Evolutionary conservation across 2,329 filamentous ascomycete genomes (phyloP), one percentile per base, ranked within the genome.

Genomic region (Juglanconis sp.): DNA sequence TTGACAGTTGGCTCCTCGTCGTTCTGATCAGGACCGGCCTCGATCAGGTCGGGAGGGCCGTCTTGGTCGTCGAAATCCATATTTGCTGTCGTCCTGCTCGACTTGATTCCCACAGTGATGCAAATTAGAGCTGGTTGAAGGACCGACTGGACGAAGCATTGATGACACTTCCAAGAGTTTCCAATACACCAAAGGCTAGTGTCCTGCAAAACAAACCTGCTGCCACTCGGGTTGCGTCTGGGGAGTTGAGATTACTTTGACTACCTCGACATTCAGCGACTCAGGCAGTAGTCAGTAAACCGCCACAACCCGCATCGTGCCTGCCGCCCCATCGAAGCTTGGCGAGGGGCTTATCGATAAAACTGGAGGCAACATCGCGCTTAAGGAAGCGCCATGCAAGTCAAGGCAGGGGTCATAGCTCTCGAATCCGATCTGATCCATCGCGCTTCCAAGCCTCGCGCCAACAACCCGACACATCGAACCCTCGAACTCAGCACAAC

Each of bases 21-120:
- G 3, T 75, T 74, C 34, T 73, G 68, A 36, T 70, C 70, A 13
- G 68, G 64, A 64, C 73, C 75, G 5, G 79, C 76, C 56, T 84
- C 77, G 35, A 87, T 79, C 62, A 91, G 78, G 66, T 88, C 82
- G 62, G 89, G 87, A 57, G 88, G 87, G 58, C 80, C 75, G 69
- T 91, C 88, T n/a, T 57, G 46, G 61, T 88, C 88, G 64, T 89
- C 86, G 56, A 81, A 76, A 66, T 88, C 80, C 83, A 90, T 88
- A 40, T 61, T 74, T 48, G 46, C 10, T 11, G 11, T 31, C 3
- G 24, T 30, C 24, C 5, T 48, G 17, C 4, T 13, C 5, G 6
- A n/a, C 13, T 46, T n/a, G 13, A 17, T 46, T 7, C 42, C 13
- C 7, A 4, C 8, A 46, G n/a, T 3, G 13, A 4, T 9, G 42